Evolutionary conservation across 2,329 filamentous ascomycete species (phyloP).

Genomic region (Colletotrichum horii): DNA sequence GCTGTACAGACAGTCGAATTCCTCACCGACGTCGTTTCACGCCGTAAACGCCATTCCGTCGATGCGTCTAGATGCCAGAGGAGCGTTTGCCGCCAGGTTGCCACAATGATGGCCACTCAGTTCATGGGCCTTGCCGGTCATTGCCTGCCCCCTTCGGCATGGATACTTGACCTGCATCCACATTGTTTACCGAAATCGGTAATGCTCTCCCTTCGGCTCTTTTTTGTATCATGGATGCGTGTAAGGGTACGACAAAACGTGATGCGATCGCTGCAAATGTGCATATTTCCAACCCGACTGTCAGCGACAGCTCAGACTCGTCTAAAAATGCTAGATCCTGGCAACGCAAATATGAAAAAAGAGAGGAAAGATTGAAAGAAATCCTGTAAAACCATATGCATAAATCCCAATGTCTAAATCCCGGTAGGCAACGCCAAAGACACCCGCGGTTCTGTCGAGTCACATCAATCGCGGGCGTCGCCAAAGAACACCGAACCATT

Average conservation of each 20-base stretch:
- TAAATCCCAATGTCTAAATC: background rate
- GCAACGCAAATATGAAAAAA: background rate
- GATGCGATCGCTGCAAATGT: background rate
- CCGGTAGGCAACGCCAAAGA: background rate
- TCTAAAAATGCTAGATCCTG: background rate
- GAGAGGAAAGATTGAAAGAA: background rate
- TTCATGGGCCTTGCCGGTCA: background rate
- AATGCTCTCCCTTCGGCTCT: background rate
- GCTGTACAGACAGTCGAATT: background rate
- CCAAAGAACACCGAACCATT: background rate
- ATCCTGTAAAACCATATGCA: background rate
- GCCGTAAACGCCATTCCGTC: background rate
- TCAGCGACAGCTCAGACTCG: background rate
- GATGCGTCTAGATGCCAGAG: background rate
- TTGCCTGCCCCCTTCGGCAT: background rate
- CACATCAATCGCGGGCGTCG: background rate
- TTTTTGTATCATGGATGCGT: background rate
- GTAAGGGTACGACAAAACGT: background rate
- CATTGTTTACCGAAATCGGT: background rate
- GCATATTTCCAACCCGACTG: background rate
- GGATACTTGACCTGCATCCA: background rate
- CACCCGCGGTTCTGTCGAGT: background rate
- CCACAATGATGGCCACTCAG: background rate
- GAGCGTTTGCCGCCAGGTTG: background rate
- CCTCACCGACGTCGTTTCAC: background rate